phyloP scores from a whole-genome alignment of 73 alveolate species.

The Blepharisma stoltei region DNA sequence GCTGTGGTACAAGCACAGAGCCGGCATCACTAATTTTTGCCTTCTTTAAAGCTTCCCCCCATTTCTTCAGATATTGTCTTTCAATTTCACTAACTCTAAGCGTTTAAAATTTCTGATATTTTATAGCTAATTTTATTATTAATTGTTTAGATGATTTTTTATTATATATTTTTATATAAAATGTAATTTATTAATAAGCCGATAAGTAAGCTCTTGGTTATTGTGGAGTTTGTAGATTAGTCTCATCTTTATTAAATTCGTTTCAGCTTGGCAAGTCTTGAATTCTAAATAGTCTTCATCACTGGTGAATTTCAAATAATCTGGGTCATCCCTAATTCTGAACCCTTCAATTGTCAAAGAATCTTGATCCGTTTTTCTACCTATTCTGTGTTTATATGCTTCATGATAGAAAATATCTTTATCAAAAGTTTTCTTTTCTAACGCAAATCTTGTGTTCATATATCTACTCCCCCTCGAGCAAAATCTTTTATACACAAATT shows the following conservation, averaged over 20 bases:
- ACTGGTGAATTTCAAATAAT: constrained; percentile 27
- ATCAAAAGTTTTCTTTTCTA: not conserved
- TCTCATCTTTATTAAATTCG: constrained; percentile 49
- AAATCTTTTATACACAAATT: too few species aligned
- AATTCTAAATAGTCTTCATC: constrained; percentile 40
- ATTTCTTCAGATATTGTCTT: constrained; percentile 34
- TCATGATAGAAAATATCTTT: not conserved
- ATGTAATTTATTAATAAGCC: too few species aligned
- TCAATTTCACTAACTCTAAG: constrained; percentile 44
- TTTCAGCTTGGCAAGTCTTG: constrained; percentile 47
- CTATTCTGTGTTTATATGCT: constrained; percentile 11
- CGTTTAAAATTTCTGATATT: too few species aligned
- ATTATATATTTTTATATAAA: too few species aligned
- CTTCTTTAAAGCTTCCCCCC: constrained; percentile 34
- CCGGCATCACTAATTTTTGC: constrained; percentile 33
- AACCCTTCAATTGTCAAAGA: constrained; percentile 39
- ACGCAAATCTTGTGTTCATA: constrained; percentile 10
- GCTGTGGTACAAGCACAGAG: constrained; percentile 36
- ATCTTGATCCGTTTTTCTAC: constrained; percentile 28
- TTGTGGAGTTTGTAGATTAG: constrained; percentile 43
- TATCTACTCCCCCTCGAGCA: too few species aligned
- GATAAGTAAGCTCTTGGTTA: constrained; percentile 25
- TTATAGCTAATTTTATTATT: too few species aligned
- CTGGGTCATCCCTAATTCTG: constrained; percentile 50
- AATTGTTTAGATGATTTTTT: too few species aligned